phyloP scores from a whole-genome alignment of 352 stramenopile genomes.

The Elongisporangium senticosum region DNA sequence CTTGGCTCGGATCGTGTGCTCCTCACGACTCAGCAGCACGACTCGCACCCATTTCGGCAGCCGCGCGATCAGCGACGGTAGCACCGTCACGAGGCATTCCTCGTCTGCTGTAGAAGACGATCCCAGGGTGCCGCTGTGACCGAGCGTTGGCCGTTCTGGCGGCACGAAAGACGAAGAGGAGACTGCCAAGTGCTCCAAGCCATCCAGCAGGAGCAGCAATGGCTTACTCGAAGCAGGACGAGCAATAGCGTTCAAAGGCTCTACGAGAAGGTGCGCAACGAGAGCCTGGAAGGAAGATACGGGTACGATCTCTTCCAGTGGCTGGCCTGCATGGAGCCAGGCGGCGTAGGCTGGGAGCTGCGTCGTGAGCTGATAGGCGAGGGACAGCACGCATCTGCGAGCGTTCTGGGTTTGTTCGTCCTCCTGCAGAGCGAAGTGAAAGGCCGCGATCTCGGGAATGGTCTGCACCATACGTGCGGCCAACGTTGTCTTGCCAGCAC shows the following conservation, averaged over 20 bases:
- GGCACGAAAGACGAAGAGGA: slow-evolving; percentile 10
- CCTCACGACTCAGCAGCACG: slow-evolving; percentile 59
- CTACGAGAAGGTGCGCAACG: slow-evolving; percentile 44
- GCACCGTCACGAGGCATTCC: slow-evolving; percentile 54
- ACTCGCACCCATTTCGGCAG: slow-evolving; percentile 66
- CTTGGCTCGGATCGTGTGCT: slow-evolving; percentile 47
- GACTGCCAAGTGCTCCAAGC: slow-evolving; percentile 44
- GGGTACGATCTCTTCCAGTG: slow-evolving; percentile 66
- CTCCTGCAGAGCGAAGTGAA: slow-evolving; percentile 68
- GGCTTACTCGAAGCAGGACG: slow-evolving; percentile 39
- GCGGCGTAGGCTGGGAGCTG: slow-evolving; percentile 62
- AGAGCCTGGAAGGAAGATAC: slow-evolving; percentile 60
- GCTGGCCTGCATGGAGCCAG: slow-evolving; percentile 63
- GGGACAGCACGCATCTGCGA: slow-evolving; percentile 55
- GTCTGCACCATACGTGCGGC: slow-evolving; percentile 60
- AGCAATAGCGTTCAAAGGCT: slow-evolving; percentile 62
- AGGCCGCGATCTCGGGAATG: slow-evolving; percentile 64
- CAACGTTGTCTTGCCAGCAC: slow-evolving; percentile 57
- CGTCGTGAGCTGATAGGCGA: slow-evolving; percentile 72
- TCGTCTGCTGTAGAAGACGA: slow-evolving; percentile 15
- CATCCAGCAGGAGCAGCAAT: slow-evolving; percentile 60
- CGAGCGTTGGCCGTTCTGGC: background rate
- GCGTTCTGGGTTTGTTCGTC: slow-evolving; percentile 72
- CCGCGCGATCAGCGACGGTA: slow-evolving; percentile 39
- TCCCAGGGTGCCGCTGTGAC: background rate